These are phyloP conservation scores for Rhodomyrtus tomentosa DNA, from an alignment of 345 rosid species.

Conservation along the genomic window DNA sequence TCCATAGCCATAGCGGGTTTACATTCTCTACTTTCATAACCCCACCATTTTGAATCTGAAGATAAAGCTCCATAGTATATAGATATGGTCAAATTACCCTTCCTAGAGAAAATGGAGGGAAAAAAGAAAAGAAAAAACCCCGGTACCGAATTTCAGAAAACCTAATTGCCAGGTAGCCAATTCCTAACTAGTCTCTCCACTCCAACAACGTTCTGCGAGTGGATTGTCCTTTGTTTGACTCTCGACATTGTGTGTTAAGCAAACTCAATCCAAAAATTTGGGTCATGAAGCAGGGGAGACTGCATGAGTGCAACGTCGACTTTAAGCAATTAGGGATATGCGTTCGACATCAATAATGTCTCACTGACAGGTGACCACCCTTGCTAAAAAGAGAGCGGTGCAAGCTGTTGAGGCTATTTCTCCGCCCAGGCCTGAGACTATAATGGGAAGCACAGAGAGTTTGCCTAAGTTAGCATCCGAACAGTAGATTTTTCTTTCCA, in stretches of 20 bases:
- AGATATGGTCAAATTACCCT: background rate
- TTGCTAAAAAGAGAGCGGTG: slow-evolving; percentile 26
- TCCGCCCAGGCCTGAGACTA: slow-evolving; percentile 30
- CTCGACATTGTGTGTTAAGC: background rate
- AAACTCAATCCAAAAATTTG: background rate
- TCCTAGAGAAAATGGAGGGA: background rate
- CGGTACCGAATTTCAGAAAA: background rate
- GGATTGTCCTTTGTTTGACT: background rate
- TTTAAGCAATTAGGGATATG: background rate
- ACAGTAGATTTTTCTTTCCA: too few species aligned
- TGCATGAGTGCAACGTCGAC: background rate
- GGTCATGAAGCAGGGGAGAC: background rate
- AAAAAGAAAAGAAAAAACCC: background rate
- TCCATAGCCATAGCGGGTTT: background rate
- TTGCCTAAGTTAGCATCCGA: too few species aligned
- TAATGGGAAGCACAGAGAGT: slow-evolving; percentile 23
- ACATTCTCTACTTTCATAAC: background rate
- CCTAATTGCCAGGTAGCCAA: background rate
- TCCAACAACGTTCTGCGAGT: background rate
- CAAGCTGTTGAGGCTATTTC: slow-evolving; percentile 37
- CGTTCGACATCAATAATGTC: background rate
- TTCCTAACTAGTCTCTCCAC: background rate
- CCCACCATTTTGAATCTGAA: background rate
- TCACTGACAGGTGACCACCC: slow-evolving; percentile 22
- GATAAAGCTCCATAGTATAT: background rate